These are phyloP conservation scores for Vinca minor DNA, from an alignment of 257 asterid genomes.

Conservation along the genomic window DNA sequence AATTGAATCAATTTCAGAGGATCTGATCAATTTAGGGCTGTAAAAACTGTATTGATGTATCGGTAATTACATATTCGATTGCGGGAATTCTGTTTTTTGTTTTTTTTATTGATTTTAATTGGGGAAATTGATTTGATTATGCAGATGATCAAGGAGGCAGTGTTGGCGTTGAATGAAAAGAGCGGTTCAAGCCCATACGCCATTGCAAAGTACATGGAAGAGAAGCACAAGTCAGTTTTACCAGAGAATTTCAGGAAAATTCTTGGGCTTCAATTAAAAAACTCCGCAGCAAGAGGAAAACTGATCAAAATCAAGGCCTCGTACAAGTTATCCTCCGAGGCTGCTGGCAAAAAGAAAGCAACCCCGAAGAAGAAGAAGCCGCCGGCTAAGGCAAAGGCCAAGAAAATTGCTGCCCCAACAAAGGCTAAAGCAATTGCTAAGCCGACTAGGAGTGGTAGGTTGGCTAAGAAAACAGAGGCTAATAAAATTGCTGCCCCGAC, in stretches of 20 bases:
- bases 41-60: neutral
- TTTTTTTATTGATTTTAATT: neutral
- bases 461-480: conserved; percentile 16
- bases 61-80: neutral
- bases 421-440: too few species aligned
- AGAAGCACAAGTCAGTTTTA: conserved; percentile 46
- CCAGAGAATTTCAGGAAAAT: conserved; percentile 63
- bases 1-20: neutral
- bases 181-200: conserved; percentile 69
- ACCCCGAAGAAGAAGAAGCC: conserved; percentile 17
- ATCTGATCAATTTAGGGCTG: neutral
- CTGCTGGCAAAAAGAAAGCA: conserved; percentile 27
- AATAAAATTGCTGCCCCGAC: conserved; percentile 12
- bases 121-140: neutral
- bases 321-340: conserved; percentile 45
- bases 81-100: neutral
- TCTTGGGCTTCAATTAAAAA: conserved; percentile 54
- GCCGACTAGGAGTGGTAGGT: neutral
- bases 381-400: neutral
- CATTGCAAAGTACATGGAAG: conserved; percentile 63
- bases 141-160: conserved; percentile 74
- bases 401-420: too few species aligned
- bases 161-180: conserved; percentile 46
- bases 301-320: conserved; percentile 65
- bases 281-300: conserved; percentile 52